Percentiles rank a stretch among this genome's conserved stretches.
phyloP scores from a whole-genome alignment of 2,329 filamentous ascomycete genomes.

The Xylaria sp. region DNA sequence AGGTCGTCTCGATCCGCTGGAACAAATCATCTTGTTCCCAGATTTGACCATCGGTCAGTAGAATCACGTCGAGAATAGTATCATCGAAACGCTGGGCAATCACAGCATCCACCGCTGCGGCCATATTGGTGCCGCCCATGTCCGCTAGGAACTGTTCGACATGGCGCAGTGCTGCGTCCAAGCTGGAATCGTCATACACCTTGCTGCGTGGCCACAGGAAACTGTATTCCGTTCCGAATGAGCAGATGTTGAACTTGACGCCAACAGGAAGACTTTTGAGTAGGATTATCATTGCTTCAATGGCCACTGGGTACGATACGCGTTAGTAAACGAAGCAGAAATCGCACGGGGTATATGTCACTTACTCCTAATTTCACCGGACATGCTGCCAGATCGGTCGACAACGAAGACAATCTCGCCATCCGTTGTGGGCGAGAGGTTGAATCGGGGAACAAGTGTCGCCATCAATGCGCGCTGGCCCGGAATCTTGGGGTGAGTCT shows the following conservation, averaged over 20 bases:
- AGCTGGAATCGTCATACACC: conserved; percentile 6
- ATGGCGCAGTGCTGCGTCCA: conserved; percentile 9
- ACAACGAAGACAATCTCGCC: conserved; percentile 18
- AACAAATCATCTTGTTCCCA: conserved; percentile 11
- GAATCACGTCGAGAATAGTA: conserved; percentile 10
- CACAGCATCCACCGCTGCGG: conserved; percentile 2
- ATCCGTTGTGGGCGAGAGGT: not conserved
- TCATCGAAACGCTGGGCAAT: conserved; percentile 7
- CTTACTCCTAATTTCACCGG: conserved; percentile 2
- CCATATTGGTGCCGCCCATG: conserved; percentile 13
- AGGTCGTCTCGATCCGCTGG: not conserved
- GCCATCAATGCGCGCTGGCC: conserved; percentile 16
- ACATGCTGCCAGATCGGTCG: conserved; percentile 17
- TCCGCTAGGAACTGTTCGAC: not conserved
- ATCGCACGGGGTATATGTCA: not conserved
- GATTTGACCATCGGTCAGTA: conserved; percentile 15
- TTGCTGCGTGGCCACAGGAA: conserved; percentile 16
- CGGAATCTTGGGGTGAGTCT: conserved; percentile 12
- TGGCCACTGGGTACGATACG: conserved; percentile 2
- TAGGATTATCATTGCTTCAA: conserved; percentile 11
- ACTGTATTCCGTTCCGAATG: conserved; percentile 9
- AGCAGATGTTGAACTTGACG: conserved; percentile 16
- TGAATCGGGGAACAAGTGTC: conserved; percentile 16
- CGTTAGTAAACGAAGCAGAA: not conserved
- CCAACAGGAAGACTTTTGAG: conserved; percentile 16